Evolutionary conservation across 2,329 filamentous ascomycete genomes (phyloP), one percentile per base, ranked within the genome.

Genomic region (Cryphonectria parasitica): DNA sequence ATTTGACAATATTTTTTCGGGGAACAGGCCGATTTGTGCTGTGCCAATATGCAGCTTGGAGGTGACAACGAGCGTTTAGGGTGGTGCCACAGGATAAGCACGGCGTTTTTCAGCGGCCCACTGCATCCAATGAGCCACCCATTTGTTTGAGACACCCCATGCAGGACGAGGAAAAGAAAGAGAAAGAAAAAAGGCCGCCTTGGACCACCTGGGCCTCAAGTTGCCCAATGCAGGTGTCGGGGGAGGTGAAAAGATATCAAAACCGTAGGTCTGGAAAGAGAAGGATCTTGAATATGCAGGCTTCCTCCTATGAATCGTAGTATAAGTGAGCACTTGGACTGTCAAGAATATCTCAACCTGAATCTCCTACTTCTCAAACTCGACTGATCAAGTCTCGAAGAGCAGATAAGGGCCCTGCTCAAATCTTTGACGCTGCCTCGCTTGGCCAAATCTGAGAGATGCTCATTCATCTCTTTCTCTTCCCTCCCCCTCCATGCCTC

Each of bases 41-140:
- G 61, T 64, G 63, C 58, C 66, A 68, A 45, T 22, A 22, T 71
- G 62, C 39, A 45, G 62, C 41, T 49, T 63, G 28, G 25, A 49
- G 36, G 62, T 45, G 56, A 69, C 63, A 68, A 69, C 45, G 62
- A 25, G 69, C 62, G n/a, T 22, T 41, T 13, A 13, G 10, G 34
- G 69, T 71, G 7, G 41, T 58, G 66, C 43, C n/a, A 66, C 62
- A 71, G 64, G 63, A 41, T 43, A 56, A 56, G 41, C 58, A 45
- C n/a, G 64, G 66, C 52, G 22, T 45, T 17, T 22, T 22, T 8
- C 43, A 34, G 28, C 39, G 41, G 39, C 15, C 25, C n/a, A 2
- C n/a, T 60, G 41, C 36, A 41, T 34, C 22, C 45, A 49, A n/a
- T 49, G 45, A n/a, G 45, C 19, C 45, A n/a, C 22, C 19, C 45